Evolutionary conservation across 2,329 filamentous ascomycete species (phyloP), one percentile per base, ranked within the genome.

Genomic region (Elsinoe ampelina): DNA sequence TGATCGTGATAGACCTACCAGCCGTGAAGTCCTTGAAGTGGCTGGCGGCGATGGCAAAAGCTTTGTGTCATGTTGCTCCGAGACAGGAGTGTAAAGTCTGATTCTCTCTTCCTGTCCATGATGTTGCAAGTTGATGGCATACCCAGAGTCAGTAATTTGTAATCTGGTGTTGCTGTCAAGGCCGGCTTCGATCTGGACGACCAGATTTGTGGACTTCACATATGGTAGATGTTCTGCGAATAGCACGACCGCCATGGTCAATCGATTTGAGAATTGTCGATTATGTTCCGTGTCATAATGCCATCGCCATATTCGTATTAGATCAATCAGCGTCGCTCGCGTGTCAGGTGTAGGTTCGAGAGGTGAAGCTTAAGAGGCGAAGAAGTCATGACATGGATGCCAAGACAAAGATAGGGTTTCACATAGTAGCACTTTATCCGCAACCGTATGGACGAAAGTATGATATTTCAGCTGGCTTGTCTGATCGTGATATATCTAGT

Each of bases 171-270:
- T 52, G 35, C 48, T 52, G 12, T 52, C 48, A 7, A 52, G 34
- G 15, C 32, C 48, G n/a, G 48, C 22, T 13, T 38, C 54, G 41
- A 45, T 41, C 22, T 56, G 54, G 26, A 56, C 41, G 34, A 45
- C 47, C 7, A 56, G 41, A 38, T 56, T 56, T 30, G 41, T 56
- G 15, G 54, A 45, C n/a, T 48, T 22, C 15, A 56, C 54, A 45
- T 34, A 45, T 7, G 38, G 38, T 2, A 56, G 54, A 48, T 56
- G 41, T 20, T 56, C 54, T 17, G 54, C 54, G 30, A 56, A 56
- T 11, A 56, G 26, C 36, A 55, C n/a, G 20, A 26, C 36, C 8
- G 50, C 50, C 50, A 54, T 54, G 1, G 12, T 26, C 19, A 12
- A 26, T 26, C 17, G 26, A 30, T 30, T 2, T 3, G 26, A 30